Percentiles rank a stretch among this genome's conserved stretches.
phyloP scores from a whole-genome alignment of 345 rosid genomes.

The Geranium brycei region DNA sequence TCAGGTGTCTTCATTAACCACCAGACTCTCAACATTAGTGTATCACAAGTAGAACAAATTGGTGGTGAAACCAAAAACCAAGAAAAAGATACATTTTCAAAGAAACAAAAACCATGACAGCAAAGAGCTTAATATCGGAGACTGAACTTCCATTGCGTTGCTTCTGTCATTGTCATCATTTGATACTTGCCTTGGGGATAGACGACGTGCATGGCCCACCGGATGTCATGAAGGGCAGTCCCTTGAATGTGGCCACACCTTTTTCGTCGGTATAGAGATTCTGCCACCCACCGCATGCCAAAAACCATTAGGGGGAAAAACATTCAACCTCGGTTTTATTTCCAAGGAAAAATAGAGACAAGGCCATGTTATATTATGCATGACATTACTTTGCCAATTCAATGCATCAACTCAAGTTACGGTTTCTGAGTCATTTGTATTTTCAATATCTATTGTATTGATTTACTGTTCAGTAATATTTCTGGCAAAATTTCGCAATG shows the following conservation, averaged over 20 bases:
- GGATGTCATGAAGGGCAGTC: slow-evolving; percentile 82
- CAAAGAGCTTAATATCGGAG: background rate
- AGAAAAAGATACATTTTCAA: background rate
- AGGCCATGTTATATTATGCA: background rate
- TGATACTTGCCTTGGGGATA: slow-evolving; percentile 65
- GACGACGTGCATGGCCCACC: slow-evolving; percentile 74
- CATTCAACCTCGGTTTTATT: background rate
- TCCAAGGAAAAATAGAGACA: slow-evolving; percentile 3
- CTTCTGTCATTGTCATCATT: slow-evolving; percentile 21
- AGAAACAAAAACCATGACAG: background rate
- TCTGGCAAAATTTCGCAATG: background rate
- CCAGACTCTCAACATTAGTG: background rate
- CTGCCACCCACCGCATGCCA: slow-evolving; percentile 33
- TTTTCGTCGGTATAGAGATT: slow-evolving; percentile 74
- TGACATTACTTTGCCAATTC: background rate
- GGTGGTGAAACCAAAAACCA: background rate
- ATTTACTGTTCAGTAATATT: background rate
- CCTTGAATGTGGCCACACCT: slow-evolving; percentile 89
- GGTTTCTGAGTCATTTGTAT: background rate
- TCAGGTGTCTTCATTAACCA: background rate
- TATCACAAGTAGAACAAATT: background rate
- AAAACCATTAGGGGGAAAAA: background rate
- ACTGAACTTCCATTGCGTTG: background rate
- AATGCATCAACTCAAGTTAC: background rate
- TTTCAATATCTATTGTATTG: background rate